Base-by-base conservation (phyloP, 495 filamentous ascomycete species). In the Cryomyces minteri region DNA sequence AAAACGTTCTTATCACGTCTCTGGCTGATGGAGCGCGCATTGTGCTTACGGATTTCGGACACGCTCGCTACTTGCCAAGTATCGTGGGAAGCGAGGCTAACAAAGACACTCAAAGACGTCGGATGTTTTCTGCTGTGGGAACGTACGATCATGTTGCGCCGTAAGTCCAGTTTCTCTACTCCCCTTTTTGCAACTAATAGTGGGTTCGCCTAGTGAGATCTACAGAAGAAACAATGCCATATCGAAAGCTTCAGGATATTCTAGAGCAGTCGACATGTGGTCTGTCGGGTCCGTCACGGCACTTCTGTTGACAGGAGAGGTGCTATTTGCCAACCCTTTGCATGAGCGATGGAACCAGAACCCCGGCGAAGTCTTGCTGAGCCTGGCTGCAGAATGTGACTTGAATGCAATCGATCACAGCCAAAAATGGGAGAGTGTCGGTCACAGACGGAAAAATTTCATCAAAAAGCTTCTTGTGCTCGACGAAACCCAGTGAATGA, bases 31-130 rank as follows among this genome's bases (percentile, higher is more conserved):
- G 59, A 2, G 56, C 56, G 1, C 53, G 84, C 29, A 63, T 87
- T 14, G 69, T 87, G 0, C 62, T 90, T 25, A 78, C 79, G 0
- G 84, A 90, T 53, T 82, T 90, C 58, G 84, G 84, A 6, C 68
- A 72, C 43, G 74, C 79, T 5, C 72, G 61, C 32, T 60, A 63
- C 11, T 45, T 69, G 6, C n/a, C 54, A 41, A 40, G 29, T 18
- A 25, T 33, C 32, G 11, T 25, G 39, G 44, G 45, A 5, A 36
- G 41, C 52, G 5, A 12, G 6, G 36, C 10, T 14, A 1, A 31
- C n/a, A 36, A 12, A n/a, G 32, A 37, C 4, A 9, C 9, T 14
- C 55, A 4, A 50, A 54, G 12, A 52, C 55, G 65, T 11, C 68
- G 80, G 10, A 76, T 83, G 73, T 65, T 62, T 32, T 77, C 77